Base-by-base conservation (phyloP, 2,329 filamentous ascomycete genomes). In the Fusarium sp. region DNA sequence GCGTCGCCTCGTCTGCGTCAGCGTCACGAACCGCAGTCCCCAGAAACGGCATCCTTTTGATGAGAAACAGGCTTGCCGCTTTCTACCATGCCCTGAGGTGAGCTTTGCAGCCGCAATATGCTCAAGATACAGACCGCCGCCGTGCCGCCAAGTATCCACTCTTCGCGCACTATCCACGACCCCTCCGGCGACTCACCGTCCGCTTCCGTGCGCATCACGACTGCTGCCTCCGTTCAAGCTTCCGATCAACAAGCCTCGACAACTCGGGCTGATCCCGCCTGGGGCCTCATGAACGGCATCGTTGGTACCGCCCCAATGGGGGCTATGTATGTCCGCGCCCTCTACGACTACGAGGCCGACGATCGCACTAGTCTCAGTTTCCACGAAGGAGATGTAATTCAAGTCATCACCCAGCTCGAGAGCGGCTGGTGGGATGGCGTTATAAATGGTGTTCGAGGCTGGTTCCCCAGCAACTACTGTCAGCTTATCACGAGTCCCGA, bases 351-450 rank as follows among this genome's bases (percentile, higher is more conserved):
- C 86, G 94, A 98, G 81, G 94, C 96, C 80, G 96, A 99, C 85
- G 96, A 99, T 84, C 92, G 94, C 79, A 98, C 96, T 54, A 98
- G 95, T 85, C 86, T 99, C 81, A 98, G 95, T 84, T 99, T 99
- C 84, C 94, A 94, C 79, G 93, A 97, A 82, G 96, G 96, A 80
- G 96, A 99, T 84, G 91, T 98, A 76, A 99, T 99, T 79, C 96
- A 98, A 85, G 96, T 99, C 78, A 96, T 99, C 79, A 99, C 96
- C 60, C 96, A 98, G 84, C 88, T 98, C 65, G 96, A 99, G 83
- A 98, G 95, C 79, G 96, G 96, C 64, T 99, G 96, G 96, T 99
- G 96, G 96, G 96, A 99, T 85, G 96, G 96, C 55, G 94, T 99
- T 63, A 98, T 99, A 82, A 96, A 98, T 80, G 94, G 95, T 67